phyloP scores from a whole-genome alignment of 2,329 filamentous ascomycete species.

The Colletotrichum eremochloae region DNA sequence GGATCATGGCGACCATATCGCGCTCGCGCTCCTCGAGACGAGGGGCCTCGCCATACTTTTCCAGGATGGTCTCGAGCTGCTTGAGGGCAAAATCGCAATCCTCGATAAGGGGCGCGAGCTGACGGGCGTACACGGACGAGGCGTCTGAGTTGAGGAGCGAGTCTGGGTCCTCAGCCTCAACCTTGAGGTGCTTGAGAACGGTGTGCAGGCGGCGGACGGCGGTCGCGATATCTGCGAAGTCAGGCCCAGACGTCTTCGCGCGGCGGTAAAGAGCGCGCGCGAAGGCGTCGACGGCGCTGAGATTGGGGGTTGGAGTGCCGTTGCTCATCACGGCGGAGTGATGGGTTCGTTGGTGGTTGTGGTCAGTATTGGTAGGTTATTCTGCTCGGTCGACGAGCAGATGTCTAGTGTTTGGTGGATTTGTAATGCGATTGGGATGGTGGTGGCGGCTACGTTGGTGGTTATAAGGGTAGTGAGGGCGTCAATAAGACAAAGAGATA shows the following conservation, averaged over 20 bases:
- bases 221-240: conserved; percentile 63
- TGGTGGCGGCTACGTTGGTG: neutral
- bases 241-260: conserved; percentile 61
- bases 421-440: neutral
- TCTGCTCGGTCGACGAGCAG: conserved; percentile 29
- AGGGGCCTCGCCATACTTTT: conserved; percentile 55
- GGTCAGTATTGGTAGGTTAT: conserved; percentile 15
- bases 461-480: neutral
- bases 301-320: conserved; percentile 55
- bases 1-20: conserved; percentile 58
- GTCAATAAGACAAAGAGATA: neutral
- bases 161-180: conserved; percentile 68
- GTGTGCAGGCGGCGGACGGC: conserved; percentile 68
- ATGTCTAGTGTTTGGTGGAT: neutral
- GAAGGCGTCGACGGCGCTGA: conserved; percentile 69
- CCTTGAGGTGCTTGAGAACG: conserved; percentile 68
- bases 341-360: conserved; percentile 28
- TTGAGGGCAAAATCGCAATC: conserved; percentile 68
- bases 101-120: conserved; percentile 65
- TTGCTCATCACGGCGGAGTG: conserved; percentile 48
- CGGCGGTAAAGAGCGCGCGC: conserved; percentile 69
- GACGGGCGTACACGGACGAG: conserved; percentile 59
- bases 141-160: conserved; percentile 64
- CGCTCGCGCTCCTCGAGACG: conserved; percentile 50
- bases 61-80: conserved; percentile 67